Base-by-base conservation (phyloP, 163 green algal genomes). In the Coccomyxa subellipsoidea region DNA sequence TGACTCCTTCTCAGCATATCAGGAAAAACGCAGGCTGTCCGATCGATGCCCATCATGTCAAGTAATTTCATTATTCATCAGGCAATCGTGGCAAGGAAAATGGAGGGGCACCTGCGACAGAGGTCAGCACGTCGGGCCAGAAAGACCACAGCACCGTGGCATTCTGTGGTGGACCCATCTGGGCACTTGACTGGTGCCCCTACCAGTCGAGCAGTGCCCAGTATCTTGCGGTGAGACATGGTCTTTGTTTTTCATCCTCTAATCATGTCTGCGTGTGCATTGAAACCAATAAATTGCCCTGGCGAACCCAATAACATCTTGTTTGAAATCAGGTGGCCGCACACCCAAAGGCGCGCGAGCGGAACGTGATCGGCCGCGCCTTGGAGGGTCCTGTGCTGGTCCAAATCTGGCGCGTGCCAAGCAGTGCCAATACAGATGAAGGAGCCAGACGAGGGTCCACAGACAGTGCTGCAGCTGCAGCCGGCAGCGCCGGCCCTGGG, bases 291-390 rank as follows among this genome's bases (percentile, higher is more conserved):
- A n/a, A n/a, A n/a, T n/a, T n/a, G n/a, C n/a, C n/a, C n/a, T n/a
- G n/a, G n/a, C n/a, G n/a, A n/a, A n/a, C n/a, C n/a, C n/a, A n/a
- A n/a, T n/a, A n/a, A n/a, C n/a, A n/a, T n/a, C n/a, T n/a, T 18
- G 47, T 18, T 59, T 18, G 15, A 27, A 0, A 54, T 53, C 77
- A 81, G 77, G 77, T 81, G 54, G 77, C 53, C 6, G 77, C 77
- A 12, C 77, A 81, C 53, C 53, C 54, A 8, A 53, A 35, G 18
- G 32, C 29, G 1, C 53, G 53, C 12, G 34, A 53, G 31, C 15
- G 21, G 6, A 81, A 81, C 53, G 32, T 75, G 2, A 32, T 81
- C 5, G 53, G 53, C 34, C 53, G 21, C 10, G 53, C 53, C 21
- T 35, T 75, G 0, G 53, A 29, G 7, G 77, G 77, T 6, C 77